Base-by-base conservation (phyloP, 768 basidiomycete species). In the Boletus rubescentipes region DNA sequence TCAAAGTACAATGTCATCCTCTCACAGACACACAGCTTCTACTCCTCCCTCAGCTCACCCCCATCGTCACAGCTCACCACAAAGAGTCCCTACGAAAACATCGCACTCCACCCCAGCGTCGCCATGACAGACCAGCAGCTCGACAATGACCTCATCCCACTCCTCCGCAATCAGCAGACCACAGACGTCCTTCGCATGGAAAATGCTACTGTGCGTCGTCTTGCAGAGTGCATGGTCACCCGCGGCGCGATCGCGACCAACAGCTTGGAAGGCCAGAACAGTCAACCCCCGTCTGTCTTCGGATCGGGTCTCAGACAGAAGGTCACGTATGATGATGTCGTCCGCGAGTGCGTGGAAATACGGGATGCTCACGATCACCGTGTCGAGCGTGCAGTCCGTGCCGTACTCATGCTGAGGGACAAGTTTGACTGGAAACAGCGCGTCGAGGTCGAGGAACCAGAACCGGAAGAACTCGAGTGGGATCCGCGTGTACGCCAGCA, bases 1-100 rank as follows among this genome's bases (percentile, higher is more conserved):
- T 84, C 86, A 14, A 92, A 91, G 75, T 93, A 92, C 80, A 91
- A 86, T 61, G 79, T 90, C 58, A 78, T 93, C 26, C 79, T 93
- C 51, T 89, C 89, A 0, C 91, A 93, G 63, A 89, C 89, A 0
- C 88, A 89, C 65, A 87, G 79, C 60, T 84, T 93, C 61, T 86
- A 85, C 40, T 82, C 77, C 47, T 80, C 84, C 0, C 78, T 91
- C 38, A 72, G 80, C 16, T 29, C 63, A 70, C 76, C 51, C 69
- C 75, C 44, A 56, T 74, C 59, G 45, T 49, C 48, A 46, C 61
- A 55, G 42, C 51, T 41, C 0, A 53, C 20, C 30, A 50, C 55
- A 32, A 63, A 31, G 63, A 71, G 47, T 59, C 70, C 41, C 80
- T 86, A 81, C 61, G 86, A 88, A 63, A 76, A 78, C 52, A 83